Base-by-base conservation (phyloP, 768 basidiomycete species). In the Panaeolus cyanescens region DNA sequence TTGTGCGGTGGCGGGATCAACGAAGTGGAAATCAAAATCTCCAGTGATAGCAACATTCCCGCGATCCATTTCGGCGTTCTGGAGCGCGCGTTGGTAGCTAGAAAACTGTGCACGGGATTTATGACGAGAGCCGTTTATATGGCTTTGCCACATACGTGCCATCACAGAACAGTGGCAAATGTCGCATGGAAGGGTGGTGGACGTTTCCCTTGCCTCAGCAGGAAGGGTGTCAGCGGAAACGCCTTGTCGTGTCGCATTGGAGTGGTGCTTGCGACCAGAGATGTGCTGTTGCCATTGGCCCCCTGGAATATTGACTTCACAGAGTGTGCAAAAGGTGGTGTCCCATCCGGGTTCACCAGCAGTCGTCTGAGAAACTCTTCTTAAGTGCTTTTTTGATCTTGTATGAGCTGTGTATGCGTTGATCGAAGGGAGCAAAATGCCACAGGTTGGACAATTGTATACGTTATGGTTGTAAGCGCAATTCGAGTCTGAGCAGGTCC, bases 61-160 rank as follows among this genome's bases (percentile, higher is more conserved):
- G 56, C 84, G 85, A 62, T 88, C 85, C 39, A 77, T 78, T 55
- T 85, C 82, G 0, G 85, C 81, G 39, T 83, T 83, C 10, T 84
- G 82, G 13, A 85, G 58, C 0, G 77, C 81, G 1, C 75, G 70
- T 39, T 75, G 74, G 62, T 81, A 82, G 5, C 72, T 67, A 0
- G 76, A 63, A 59, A 77, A 84, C 6, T 59, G 64, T 64, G 79
- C 77, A 25, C 75, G 77, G 31, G 70, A 72, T 22, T 62, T 60
- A 62, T 86, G 85, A 15, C 65, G 69, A 0, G 32, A 3, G 15
- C 62, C 63, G 1, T 28, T 57, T 7, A 70, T 42, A 63, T 85
- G 84, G 0, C 34, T 31, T 2, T 57, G 25, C 83, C 80, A 84
- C 15, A 64, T 4, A 5, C 33, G 15, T 12, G 61, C 63, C 1